Evolutionary conservation across 2,329 filamentous ascomycete species (phyloP).

Genomic region (Aureobasidium sp.): DNA sequence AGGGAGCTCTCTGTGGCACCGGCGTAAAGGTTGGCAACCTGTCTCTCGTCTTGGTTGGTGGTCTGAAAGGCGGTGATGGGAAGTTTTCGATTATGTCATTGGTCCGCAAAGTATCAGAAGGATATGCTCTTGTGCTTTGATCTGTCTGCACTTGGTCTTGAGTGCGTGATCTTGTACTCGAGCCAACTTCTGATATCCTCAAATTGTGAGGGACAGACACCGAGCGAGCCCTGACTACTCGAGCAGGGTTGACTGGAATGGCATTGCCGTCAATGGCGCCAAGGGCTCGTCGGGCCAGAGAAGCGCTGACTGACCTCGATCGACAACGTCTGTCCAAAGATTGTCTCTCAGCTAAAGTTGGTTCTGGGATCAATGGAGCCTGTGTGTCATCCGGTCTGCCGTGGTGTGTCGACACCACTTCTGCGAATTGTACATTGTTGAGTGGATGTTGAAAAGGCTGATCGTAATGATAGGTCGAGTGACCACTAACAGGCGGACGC

Average conservation of each 20-base stretch:
- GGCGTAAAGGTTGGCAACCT: slow-evolving; percentile 15
- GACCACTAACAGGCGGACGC: slow-evolving; percentile 29
- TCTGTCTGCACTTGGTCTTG: not conserved
- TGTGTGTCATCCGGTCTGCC: not conserved
- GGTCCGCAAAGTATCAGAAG: slow-evolving; percentile 20
- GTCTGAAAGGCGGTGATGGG: slow-evolving; percentile 23
- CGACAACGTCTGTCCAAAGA: slow-evolving; percentile 1
- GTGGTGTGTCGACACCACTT: not conserved
- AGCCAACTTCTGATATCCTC: not conserved
- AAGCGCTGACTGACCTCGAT: slow-evolving; percentile 14
- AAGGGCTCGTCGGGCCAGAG: slow-evolving; percentile 20
- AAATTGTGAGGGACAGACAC: slow-evolving; percentile 15
- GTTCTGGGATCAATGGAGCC: not conserved
- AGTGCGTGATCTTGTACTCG: not conserved
- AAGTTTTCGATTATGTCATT: slow-evolving; percentile 22
- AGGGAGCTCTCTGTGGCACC: not conserved
- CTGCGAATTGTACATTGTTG: slow-evolving; percentile 15
- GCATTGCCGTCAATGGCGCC: slow-evolving; percentile 21
- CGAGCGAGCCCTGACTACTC: slow-evolving; percentile 19
- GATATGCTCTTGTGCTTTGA: not conserved
- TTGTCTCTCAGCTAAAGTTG: not conserved
- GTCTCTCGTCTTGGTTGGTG: slow-evolving; percentile 16
- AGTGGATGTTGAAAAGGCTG: slow-evolving; percentile 24
- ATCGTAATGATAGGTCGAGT: slow-evolving; percentile 22
- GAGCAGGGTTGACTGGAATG: slow-evolving; percentile 21